These are phyloP conservation scores for Aspergillus panamensis DNA, from an alignment of 495 filamentous ascomycete genomes.

Conservation along the genomic window DNA sequence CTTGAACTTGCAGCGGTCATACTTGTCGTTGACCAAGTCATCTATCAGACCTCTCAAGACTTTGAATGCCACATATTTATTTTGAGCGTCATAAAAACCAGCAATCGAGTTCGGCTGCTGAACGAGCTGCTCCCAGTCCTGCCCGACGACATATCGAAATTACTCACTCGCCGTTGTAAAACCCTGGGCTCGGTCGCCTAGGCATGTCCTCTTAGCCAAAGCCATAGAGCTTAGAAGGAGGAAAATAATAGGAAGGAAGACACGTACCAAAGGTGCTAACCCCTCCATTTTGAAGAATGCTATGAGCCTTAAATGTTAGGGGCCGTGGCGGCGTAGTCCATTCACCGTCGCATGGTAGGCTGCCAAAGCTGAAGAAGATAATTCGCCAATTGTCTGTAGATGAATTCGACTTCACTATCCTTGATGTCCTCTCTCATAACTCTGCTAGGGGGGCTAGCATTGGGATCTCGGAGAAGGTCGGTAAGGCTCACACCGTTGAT, in stretches of 20 bases:
- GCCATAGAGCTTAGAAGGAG: neutral
- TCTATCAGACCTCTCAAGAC: constrained; percentile 25
- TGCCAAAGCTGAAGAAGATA: constrained; percentile 29
- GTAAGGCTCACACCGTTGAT: constrained; percentile 35
- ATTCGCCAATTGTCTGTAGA: constrained; percentile 33
- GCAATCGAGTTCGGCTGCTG: constrained; percentile 31
- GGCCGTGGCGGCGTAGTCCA: constrained; percentile 21
- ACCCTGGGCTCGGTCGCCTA: constrained; percentile 32
- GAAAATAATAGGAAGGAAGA: constrained; percentile 11
- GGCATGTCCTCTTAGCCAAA: constrained; percentile 9
- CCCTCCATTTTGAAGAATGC: constrained; percentile 31
- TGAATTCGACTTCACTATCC: constrained; percentile 24
- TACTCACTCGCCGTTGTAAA: constrained; percentile 32
- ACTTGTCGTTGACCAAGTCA: constrained; percentile 25
- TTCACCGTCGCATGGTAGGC: constrained; percentile 17
- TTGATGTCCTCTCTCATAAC: constrained; percentile 24
- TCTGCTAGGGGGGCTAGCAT: constrained; percentile 17
- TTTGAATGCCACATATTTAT: constrained; percentile 26
- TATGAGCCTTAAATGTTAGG: constrained; percentile 33
- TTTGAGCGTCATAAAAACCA: constrained; percentile 23
- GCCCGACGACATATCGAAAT: constrained; percentile 29
- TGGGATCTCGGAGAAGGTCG: constrained; percentile 21
- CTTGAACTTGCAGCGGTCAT: constrained; percentile 32
- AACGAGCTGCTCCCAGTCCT: constrained; percentile 35
- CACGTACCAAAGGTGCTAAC: constrained; percentile 33